These are phyloP conservation scores for Gaeumannomyces tritici DNA, from an alignment of 2,329 filamentous ascomycete species.

Conservation along the genomic window DNA sequence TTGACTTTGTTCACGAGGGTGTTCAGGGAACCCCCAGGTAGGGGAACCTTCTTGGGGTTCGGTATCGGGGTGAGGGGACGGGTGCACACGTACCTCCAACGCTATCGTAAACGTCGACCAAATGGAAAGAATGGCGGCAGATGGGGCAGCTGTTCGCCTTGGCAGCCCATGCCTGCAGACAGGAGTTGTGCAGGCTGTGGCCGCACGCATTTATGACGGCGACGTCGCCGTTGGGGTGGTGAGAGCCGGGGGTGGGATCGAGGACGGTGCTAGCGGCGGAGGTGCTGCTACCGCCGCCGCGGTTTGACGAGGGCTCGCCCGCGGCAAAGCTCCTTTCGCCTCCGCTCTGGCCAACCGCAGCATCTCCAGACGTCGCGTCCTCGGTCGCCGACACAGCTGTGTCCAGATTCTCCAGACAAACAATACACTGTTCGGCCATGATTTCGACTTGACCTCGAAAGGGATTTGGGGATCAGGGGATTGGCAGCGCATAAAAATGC, in stretches of 20 bases:
- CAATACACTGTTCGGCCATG: slow-evolving; percentile 59
- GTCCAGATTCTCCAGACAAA: slow-evolving; percentile 54
- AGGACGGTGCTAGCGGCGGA: slow-evolving; percentile 4
- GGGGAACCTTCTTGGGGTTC: neutral
- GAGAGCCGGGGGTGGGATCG: slow-evolving; percentile 10
- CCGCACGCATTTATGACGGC: slow-evolving; percentile 66
- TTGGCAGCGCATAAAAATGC: neutral
- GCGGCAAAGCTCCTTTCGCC: slow-evolving; percentile 5
- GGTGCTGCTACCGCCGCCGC: slow-evolving; percentile 5
- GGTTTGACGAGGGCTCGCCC: neutral
- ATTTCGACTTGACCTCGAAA: slow-evolving; percentile 15
- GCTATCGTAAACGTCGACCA: slow-evolving; percentile 73
- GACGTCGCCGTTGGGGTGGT: slow-evolving; percentile 32
- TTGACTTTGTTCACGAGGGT: neutral
- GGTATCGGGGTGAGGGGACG: neutral
- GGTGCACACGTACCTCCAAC: slow-evolving; percentile 58
- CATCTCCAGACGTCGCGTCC: slow-evolving; percentile 9
- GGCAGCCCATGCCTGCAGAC: slow-evolving; percentile 88
- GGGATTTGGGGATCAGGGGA: neutral
- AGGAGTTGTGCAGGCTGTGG: slow-evolving; percentile 87
- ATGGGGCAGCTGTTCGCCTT: slow-evolving; percentile 97
- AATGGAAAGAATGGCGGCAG: slow-evolving; percentile 84
- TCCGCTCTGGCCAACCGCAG: slow-evolving; percentile 11
- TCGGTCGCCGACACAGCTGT: neutral
- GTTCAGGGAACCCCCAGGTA: slow-evolving; percentile 3